These are phyloP conservation scores for Alliaria petiolata DNA, from an alignment of 345 rosid species.

Conservation along the genomic window DNA sequence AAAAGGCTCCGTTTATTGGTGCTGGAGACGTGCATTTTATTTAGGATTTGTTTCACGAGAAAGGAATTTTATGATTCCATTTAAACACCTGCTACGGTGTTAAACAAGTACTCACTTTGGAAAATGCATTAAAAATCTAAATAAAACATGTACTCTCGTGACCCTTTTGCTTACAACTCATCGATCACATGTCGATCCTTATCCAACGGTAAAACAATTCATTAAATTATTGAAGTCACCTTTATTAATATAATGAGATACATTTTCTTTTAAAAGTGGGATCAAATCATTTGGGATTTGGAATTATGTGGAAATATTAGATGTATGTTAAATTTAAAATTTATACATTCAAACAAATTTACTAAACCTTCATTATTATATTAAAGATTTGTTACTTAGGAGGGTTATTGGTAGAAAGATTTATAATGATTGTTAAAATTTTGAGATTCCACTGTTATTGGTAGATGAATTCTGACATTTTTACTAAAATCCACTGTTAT, in stretches of 20 bases:
- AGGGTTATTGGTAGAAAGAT: background rate
- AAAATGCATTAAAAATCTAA: background rate
- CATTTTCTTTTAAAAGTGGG: background rate
- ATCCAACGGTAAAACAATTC: background rate
- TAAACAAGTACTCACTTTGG: background rate
- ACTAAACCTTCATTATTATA: background rate
- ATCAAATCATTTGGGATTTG: background rate
- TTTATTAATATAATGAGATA: background rate
- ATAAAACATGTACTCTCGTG: background rate
- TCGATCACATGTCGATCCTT: slow-evolving; percentile 19
- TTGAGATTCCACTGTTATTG: no score
- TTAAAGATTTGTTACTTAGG: background rate
- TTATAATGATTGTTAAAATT: no score
- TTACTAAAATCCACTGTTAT: no score
- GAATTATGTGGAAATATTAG: background rate
- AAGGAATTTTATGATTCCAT: background rate
- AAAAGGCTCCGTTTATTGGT: background rate
- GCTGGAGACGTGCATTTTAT: background rate
- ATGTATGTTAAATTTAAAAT: background rate
- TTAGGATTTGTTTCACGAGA: background rate
- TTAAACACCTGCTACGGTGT: background rate
- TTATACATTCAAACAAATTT: background rate
- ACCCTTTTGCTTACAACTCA: background rate
- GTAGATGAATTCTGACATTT: no score
- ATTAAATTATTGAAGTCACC: background rate